Evolutionary conservation across 306 rosid genomes (phyloP).

Genomic region (Citrullus colocynthis): DNA sequence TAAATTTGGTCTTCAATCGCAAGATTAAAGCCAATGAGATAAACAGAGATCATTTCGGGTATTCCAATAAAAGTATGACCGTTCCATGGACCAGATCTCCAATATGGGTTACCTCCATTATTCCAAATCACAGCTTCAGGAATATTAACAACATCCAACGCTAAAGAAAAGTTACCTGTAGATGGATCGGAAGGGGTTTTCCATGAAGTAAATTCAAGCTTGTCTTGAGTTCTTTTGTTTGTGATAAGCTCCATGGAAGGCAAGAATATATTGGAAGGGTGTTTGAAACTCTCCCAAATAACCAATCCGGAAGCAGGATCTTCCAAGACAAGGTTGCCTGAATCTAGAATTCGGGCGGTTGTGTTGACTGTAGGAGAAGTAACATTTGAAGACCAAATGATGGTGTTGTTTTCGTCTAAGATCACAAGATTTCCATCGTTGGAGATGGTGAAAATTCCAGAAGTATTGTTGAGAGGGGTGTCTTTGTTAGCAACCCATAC

Average conservation of each 20-base stretch:
- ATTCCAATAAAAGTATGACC: slow-evolving; percentile 22
- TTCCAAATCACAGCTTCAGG: slow-evolving; percentile 24
- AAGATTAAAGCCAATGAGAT: neutral
- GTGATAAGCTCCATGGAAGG: slow-evolving; percentile 4
- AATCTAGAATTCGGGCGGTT: slow-evolving; percentile 8
- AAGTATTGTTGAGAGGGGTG: neutral
- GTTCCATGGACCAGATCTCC: slow-evolving; percentile 41
- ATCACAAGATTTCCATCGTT: slow-evolving; percentile 9
- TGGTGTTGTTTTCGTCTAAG: neutral
- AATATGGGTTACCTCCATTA: neutral
- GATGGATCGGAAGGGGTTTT: slow-evolving; percentile 20
- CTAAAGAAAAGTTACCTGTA: slow-evolving; percentile 8
- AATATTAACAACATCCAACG: neutral
- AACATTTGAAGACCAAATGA: slow-evolving; percentile 29
- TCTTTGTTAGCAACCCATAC: slow-evolving; percentile 14
- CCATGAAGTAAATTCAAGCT: slow-evolving; percentile 10
- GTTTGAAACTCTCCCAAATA: slow-evolving; percentile 28
- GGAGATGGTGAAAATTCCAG: slow-evolving; percentile 1
- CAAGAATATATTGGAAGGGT: slow-evolving; percentile 16
- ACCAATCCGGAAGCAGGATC: neutral
- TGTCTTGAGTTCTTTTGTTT: slow-evolving; percentile 1
- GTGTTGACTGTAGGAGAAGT: slow-evolving; percentile 8
- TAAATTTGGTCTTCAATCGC: neutral
- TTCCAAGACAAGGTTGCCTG: slow-evolving; percentile 23
- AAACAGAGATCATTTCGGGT: slow-evolving; percentile 9